Evolutionary conservation across 768 basidiomycete species (phyloP), one percentile per base, ranked within the genome.

Genomic region (Mrakia gelida): DNA sequence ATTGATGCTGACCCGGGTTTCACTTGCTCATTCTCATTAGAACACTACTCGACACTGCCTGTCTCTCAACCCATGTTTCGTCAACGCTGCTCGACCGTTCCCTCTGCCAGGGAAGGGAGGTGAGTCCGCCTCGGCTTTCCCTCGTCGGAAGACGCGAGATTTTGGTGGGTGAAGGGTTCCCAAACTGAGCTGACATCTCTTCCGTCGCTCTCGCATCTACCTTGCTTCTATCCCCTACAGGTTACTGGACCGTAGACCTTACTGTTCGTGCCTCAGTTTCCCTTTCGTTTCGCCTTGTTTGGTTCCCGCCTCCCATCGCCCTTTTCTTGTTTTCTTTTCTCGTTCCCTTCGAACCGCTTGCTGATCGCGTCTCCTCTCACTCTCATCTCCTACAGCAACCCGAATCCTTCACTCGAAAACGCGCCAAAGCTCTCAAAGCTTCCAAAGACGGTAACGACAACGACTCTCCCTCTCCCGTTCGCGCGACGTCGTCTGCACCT

Each of bases 361-460:
- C 32, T 30, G 7, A 70, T 70, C 67, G 26, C 65, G 38, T 21
- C 65, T 67, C 32, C 26, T 30, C 34, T 7, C 34, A 3, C 23
- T 70, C 7, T 43, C 8, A 6, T 43, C 21, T n/a, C 30, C 0
- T 34, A n/a, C 34, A 70, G 67, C 67, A 70, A 70, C 67, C 67
- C 18, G 67, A 70, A n/a, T 70, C 67, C 26, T 70, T 70, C 26
- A 70, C 67, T 43, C 67, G 67, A 38, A 70, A 70, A 41, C 67
- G 67, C 41, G 67, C 67, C 23, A 70, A 70, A 41, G 67, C 67
- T 23, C 67, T 70, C 67, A 70, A 70, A 38, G 34, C 34, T 6
- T 41, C 21, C 16, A 70, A 70, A 30, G 67, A n/a, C 26, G 67
- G 34, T 38, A 21, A 34, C 67, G 67, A 70, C 38, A 7, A 34